phyloP scores from a whole-genome alignment of 179 eudicot species.

The Beta corolliflora region DNA sequence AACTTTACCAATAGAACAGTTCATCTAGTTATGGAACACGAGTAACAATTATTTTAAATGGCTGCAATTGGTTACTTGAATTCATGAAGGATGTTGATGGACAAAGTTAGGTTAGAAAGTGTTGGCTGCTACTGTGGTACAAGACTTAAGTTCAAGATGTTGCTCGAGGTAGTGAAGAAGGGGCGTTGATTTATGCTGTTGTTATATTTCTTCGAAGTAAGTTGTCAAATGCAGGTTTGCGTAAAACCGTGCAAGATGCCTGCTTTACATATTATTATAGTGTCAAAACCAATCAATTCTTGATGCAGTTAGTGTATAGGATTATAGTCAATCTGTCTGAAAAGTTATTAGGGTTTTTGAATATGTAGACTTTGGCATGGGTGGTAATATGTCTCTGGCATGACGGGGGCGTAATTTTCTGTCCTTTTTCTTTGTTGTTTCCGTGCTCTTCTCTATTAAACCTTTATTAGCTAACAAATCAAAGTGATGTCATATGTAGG shows the following conservation, averaged over 20 bases:
- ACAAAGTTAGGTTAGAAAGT: background rate
- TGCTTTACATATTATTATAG: background rate
- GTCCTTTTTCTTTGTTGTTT: no score
- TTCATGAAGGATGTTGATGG: conserved; percentile 7
- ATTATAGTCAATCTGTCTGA: no score
- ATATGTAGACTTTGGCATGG: no score
- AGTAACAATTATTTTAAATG: background rate
- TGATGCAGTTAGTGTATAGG: no score
- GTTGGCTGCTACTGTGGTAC: background rate
- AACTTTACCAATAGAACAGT: background rate
- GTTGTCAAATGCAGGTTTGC: background rate
- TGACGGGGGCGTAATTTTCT: no score
- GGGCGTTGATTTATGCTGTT: background rate
- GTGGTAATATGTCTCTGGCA: no score
- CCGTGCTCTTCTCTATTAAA: no score
- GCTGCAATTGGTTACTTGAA: background rate
- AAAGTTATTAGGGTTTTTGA: no score
- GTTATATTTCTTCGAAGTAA: background rate
- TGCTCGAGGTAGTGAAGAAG: background rate
- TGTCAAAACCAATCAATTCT: background rate
- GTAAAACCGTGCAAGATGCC: background rate
- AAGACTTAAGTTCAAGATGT: background rate
- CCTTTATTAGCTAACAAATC: no score
- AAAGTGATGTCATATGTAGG: no score
- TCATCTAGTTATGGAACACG: background rate